Percentiles rank a stretch among this genome's conserved stretches.
phyloP scores from a whole-genome alignment of 2,329 filamentous ascomycete genomes.

The Trichoderma koningii region DNA sequence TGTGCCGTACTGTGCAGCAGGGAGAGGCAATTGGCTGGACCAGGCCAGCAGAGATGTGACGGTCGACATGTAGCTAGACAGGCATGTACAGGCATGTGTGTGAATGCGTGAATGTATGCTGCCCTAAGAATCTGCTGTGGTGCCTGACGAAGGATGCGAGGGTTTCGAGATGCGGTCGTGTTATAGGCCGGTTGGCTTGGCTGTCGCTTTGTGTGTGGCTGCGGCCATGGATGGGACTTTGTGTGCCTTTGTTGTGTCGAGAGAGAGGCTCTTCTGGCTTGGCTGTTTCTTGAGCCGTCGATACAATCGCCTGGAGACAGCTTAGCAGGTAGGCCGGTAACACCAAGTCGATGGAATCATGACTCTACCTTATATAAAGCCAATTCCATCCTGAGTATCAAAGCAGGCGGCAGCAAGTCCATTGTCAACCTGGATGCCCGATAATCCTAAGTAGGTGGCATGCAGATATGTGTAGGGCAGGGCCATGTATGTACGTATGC shows the following conservation, averaged over 20 bases:
- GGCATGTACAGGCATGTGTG: no score
- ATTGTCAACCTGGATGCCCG: no score
- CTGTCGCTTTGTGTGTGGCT: constrained; percentile 10
- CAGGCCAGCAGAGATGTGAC: constrained; percentile 1
- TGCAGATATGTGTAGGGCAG: no score
- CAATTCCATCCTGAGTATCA: neutral
- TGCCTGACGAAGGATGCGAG: constrained; percentile 27
- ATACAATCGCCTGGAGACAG: neutral
- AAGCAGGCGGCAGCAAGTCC: no score
- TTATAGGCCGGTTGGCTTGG: constrained; percentile 12
- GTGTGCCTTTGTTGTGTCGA: neutral
- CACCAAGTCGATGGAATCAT: no score
- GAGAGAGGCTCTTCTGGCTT: neutral
- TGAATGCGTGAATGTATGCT: neutral
- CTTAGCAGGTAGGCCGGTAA: no score
- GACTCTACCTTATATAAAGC: neutral
- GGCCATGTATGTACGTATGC: no score
- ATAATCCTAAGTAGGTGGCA: no score
- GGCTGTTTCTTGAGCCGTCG: neutral
- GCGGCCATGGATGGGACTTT: constrained; percentile 3
- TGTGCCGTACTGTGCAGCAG: constrained; percentile 16
- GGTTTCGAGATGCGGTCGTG: constrained; percentile 8
- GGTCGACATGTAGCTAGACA: constrained; percentile 4
- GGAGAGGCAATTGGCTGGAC: neutral
- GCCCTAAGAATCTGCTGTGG: constrained; percentile 25